Base-by-base conservation (phyloP, 768 basidiomycete genomes). In the Fomitopsis serialis region DNA sequence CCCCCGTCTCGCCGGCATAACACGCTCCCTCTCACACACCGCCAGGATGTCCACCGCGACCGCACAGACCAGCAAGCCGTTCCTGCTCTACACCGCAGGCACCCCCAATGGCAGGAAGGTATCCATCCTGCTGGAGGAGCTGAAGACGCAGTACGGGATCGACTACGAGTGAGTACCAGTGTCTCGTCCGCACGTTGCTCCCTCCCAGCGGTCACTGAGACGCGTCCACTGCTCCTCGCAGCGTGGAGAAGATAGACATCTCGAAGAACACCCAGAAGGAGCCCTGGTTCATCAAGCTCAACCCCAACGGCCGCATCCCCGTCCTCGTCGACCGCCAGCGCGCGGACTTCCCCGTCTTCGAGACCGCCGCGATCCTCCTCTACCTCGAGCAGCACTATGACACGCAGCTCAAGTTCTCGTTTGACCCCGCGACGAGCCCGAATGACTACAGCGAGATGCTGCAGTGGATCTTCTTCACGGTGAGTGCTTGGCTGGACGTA, bases 391-490 rank as follows among this genome's bases (percentile, higher is more conserved):
- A 89, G 64, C 81, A 87, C 62, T 93, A 87, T 64, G 92, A 95
- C 67, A 80, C 75, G 56, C 78, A 84, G 23, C 68, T 74, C 64
- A 75, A 78, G 59, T 85, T 92, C 63, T 77, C 72, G 63, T 90
- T 86, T 68, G 77, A 85, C 58, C 70, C 75, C 1, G 65, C 59
- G 22, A 73, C 63, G 21, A 67, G 77, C 2, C 74, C 80, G 17
- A 74, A 87, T 42, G 76, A 83, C 22, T 80, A 84, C 59, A 85
- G 81, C 61, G 82, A 87, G 68, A 78, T 83, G 72, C 62, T 90
- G 22, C 89, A 90, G 64, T 94, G 91, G 92, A 81, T 92, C 29
- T 90, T 92, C 72, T 93, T 92, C 59, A 76, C 81, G 17, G 84
- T 84, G 58, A 46, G 77, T 63, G 29, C 29, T 32, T 2, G 6